Base-by-base conservation (phyloP, 2,329 filamentous ascomycete species). In the Talaromyces atroroseus region DNA sequence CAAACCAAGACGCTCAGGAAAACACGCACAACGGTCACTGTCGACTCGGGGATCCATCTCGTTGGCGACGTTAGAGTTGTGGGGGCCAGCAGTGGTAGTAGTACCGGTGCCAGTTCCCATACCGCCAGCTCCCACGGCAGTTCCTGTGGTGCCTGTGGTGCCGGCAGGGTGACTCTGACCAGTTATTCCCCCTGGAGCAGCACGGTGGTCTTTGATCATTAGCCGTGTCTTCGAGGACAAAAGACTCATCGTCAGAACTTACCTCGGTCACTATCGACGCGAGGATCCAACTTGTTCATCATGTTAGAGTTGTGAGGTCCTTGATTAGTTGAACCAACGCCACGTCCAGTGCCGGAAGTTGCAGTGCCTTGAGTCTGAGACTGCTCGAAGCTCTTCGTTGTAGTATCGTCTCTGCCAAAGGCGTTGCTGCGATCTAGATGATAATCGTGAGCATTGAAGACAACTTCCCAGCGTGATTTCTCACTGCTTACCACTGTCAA, bases 231-330 rank as follows among this genome's bases (percentile, higher is more conserved):
- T 48, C 12, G 23, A 23, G 34, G 38, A 56, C 16, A 16, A 7
- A 24, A 3, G n/a, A 20, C 26, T 14, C 16, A 24, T 8, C 20
- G 20, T 48, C 8, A 21, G 14, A 40, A 49, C 40, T 60, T 59
- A 38, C 59, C 61, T n/a, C 55, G 50, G 44, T 60, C 59, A 40
- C 38, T 76, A 64, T 82, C 78, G 49, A 82, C 70, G n/a, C 79
- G 73, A 24, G 80, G 80, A 60, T 83, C 80, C 8, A 68, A 66
- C 32, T 78, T 76, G 66, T 82, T 83, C 20, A 71, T 70, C 7
- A 71, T 10, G 48, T 75, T 74, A 14, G 71, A 74, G 56, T 59
- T 61, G 65, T 82, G 77, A 18, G 75, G 75, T 10, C 79, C 78
- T 47, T 61, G 26, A 38, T 54, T 65, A 36, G 65, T 68, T 21